Evolutionary conservation across 805 yeast genomes (phyloP).

Genomic region (Candida quercuum): DNA sequence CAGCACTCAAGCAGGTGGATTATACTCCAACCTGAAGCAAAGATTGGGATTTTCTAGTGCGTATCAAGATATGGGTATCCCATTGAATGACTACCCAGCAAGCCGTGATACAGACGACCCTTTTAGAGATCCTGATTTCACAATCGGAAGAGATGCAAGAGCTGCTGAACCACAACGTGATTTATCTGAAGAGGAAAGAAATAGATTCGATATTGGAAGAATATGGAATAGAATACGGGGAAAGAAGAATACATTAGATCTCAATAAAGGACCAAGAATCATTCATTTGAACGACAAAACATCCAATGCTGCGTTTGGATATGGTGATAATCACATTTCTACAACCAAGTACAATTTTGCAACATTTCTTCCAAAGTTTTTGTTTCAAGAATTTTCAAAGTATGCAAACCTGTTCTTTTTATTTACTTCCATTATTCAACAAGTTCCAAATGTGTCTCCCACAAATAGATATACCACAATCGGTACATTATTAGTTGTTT

Average conservation of each 20-base stretch:
- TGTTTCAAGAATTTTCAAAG: conserved; percentile 94
- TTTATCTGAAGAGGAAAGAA: conserved; percentile 26
- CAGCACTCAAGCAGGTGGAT: conserved; percentile 2
- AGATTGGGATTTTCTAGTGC: conserved; percentile 18
- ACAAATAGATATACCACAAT: conserved; percentile 94
- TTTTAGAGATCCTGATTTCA: conserved; percentile 20
- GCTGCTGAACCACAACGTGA: conserved; percentile 18
- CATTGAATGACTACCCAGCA: conserved; percentile 17
- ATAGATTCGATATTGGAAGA: conserved; percentile 31
- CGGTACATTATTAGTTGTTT: conserved; percentile 80
- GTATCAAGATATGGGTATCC: conserved; percentile 24
- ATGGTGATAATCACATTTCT: conserved; percentile 78
- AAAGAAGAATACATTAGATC: conserved; percentile 6
- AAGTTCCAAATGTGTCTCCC: conserved; percentile 94
- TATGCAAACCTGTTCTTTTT: conserved; percentile 93
- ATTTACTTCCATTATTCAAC: conserved; percentile 90
- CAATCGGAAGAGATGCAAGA: conserved; percentile 11
- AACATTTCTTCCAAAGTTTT: conserved; percentile 89
- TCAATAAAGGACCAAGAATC: conserved; percentile 47
- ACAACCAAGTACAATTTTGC: conserved; percentile 94
- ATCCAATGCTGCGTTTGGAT: conserved; percentile 51
- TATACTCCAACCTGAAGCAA: conserved; percentile 18
- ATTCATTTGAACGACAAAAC: conserved; percentile 61
- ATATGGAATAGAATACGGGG: conserved; percentile 33
- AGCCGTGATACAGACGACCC: conserved; percentile 14